Evolutionary conservation across 148 eudicot species (phyloP).

Genomic region (Suaeda aralocaspica): DNA sequence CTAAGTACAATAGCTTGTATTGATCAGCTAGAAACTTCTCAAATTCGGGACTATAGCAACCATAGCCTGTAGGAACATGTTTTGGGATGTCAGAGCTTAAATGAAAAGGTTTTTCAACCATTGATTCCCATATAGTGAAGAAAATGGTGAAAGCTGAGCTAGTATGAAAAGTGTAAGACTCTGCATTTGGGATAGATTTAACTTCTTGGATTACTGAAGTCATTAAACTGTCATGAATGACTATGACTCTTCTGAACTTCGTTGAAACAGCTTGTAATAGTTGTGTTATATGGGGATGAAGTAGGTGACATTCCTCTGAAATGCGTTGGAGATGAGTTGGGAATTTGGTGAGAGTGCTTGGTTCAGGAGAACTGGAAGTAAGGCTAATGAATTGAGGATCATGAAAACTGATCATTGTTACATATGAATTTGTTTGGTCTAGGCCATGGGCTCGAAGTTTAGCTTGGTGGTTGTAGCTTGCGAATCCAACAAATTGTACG

Average conservation of each 20-base stretch:
- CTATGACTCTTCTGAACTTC: constrained; percentile 26
- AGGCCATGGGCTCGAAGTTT: constrained; percentile 39
- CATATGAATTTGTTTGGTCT: constrained; percentile 16
- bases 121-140: constrained; percentile 27
- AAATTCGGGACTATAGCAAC: constrained; percentile 36
- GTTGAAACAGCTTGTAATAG: constrained; percentile 38
- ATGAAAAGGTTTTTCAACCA: constrained; percentile 28
- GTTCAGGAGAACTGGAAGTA: constrained; percentile 24
- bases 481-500: constrained; percentile 43
- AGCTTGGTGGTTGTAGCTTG: constrained; percentile 46
- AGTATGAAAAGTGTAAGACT: constrained; percentile 40
- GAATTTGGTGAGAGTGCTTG: constrained; percentile 19
- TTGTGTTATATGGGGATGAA: constrained; percentile 32
- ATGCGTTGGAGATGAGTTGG: constrained; percentile 51
- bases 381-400: constrained; percentile 40
- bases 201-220: constrained; percentile 45
- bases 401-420: constrained; percentile 49
- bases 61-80: constrained; percentile 19
- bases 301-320: constrained; percentile 26
- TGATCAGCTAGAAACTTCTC: constrained; percentile 25
- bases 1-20: constrained; percentile 13
- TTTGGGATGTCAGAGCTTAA: constrained; percentile 17
- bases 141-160: constrained; percentile 40
- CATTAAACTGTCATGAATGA: constrained; percentile 51
- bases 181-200: constrained; percentile 36